Evolutionary conservation across 495 filamentous ascomycete genomes (phyloP).

Genomic region (Pyrenula aspistea): DNA sequence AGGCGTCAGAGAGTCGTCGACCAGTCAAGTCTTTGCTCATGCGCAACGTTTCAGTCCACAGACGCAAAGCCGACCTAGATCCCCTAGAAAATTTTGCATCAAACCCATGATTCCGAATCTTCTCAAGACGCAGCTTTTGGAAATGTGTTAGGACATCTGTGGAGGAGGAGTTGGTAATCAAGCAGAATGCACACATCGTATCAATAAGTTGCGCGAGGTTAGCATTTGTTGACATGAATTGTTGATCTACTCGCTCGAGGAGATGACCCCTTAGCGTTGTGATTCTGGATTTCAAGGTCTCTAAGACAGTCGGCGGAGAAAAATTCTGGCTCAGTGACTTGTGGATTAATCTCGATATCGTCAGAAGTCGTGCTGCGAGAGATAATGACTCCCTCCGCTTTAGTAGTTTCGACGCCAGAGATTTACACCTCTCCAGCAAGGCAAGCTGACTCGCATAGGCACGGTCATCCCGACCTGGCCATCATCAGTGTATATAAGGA

Average conservation of each 20-base stretch:
- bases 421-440: conserved; percentile 47
- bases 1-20: conserved; percentile 53
- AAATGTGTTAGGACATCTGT: conserved; percentile 76
- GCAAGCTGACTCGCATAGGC: conserved; percentile 48
- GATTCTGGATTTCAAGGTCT: conserved; percentile 50
- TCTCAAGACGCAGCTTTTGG: conserved; percentile 56
- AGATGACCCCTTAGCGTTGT: conserved; percentile 47
- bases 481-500: conserved; percentile 19
- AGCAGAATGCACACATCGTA: conserved; percentile 67
- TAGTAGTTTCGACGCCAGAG: conserved; percentile 43
- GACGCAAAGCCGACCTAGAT: conserved; percentile 34
- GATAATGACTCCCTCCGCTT: conserved; percentile 45
- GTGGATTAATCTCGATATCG: conserved; percentile 58
- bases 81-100: conserved; percentile 15
- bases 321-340: conserved; percentile 50
- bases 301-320: conserved; percentile 39
- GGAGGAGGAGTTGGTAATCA: conserved; percentile 71
- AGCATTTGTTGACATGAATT: conserved; percentile 39
- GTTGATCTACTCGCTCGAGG: conserved; percentile 52
- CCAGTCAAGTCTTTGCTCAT: conserved; percentile 68
- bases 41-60: conserved; percentile 68
- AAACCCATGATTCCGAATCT: conserved; percentile 47
- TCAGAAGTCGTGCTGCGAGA: conserved; percentile 67
- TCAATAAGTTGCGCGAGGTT: conserved; percentile 48
- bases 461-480: conserved; percentile 37